These are phyloP conservation scores for Periconia sp. DNA, from an alignment of 2,329 filamentous ascomycete species.

Conservation along the genomic window DNA sequence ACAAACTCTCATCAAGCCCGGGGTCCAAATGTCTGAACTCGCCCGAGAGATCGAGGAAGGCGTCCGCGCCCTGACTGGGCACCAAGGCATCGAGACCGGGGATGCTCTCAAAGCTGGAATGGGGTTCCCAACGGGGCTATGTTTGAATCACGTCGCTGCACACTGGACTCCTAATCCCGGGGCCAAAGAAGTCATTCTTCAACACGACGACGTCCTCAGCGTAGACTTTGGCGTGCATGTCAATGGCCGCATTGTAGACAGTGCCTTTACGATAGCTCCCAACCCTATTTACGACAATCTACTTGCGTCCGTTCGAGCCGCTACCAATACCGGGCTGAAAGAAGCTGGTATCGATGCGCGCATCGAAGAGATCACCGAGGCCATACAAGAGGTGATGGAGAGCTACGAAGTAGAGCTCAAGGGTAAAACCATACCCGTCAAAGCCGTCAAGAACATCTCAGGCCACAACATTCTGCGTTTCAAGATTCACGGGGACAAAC, in stretches of 20 bases:
- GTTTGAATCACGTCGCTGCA: conserved; percentile 78
- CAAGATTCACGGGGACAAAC: conserved; percentile 89
- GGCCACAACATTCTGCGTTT: conserved; percentile 92
- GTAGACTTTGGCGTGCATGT: conserved; percentile 72
- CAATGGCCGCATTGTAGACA: conserved; percentile 71
- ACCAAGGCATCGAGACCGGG: conserved; percentile 73
- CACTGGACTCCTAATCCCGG: conserved; percentile 86
- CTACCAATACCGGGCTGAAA: conserved; percentile 73
- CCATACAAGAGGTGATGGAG: conserved; percentile 92
- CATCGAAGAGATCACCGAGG: conserved; percentile 77
- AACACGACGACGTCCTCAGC: conserved; percentile 73
- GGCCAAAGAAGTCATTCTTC: conserved; percentile 74
- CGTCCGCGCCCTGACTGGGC: conserved; percentile 72
- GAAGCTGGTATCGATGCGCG: conserved; percentile 90
- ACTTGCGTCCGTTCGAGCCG: conserved; percentile 65
- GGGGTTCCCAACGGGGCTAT: conserved; percentile 82
- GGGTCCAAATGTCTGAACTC: conserved; percentile 74
- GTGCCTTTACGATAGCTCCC: conserved; percentile 69
- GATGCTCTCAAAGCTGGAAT: conserved; percentile 77
- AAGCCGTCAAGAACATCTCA: conserved; percentile 80
- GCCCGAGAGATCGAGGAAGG: conserved; percentile 81
- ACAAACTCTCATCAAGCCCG: conserved; percentile 75
- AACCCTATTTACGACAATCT: conserved; percentile 69
- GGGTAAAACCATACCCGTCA: conserved; percentile 74
- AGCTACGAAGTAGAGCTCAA: conserved; percentile 83